Conservation (phyloP, 306 rosid species). For the Vigna nakashimae region DNA sequence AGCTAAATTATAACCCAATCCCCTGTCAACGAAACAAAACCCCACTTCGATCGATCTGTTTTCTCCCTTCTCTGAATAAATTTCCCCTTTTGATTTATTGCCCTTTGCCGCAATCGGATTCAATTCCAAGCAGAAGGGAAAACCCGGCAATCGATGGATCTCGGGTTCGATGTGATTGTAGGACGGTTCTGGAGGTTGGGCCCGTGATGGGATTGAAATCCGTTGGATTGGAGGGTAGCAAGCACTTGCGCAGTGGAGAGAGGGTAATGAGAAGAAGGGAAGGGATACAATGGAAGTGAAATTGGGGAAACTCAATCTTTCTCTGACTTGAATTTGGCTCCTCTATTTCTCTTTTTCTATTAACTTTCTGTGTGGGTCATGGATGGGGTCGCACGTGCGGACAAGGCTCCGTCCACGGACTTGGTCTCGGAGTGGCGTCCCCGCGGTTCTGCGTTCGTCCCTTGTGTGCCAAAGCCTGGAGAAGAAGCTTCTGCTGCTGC, state of each 20-base stretch:
- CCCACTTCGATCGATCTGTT: constrained; percentile 11
- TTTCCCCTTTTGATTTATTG: no score
- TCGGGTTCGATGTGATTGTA: constrained; percentile 1
- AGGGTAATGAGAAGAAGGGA: constrained; percentile 22
- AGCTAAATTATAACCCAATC: constrained; percentile 4
- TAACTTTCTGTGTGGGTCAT: constrained; percentile 50
- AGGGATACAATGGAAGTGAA: constrained; percentile 47
- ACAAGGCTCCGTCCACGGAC: constrained; percentile 51
- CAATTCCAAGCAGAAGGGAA: neutral
- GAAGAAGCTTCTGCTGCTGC: constrained; percentile 20
- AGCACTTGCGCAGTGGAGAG: constrained; percentile 32
- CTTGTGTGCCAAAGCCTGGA: constrained; percentile 48
- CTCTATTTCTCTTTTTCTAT: constrained; percentile 16
- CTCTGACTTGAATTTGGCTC: constrained; percentile 52
- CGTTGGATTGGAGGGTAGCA: constrained; percentile 55
- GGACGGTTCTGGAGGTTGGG: constrained; percentile 40
- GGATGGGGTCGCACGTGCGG: constrained; percentile 72
- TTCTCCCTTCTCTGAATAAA: neutral
- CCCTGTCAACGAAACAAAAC: neutral
- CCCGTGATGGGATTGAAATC: constrained; percentile 84
- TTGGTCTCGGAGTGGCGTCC: constrained; percentile 63
- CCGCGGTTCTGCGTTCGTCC: constrained; percentile 62
- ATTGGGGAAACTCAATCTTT: constrained; percentile 52
- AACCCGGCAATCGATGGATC: constrained; percentile 46
- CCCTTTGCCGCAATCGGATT: constrained; percentile 21